Evolutionary conservation across 441 rosid species (phyloP), one percentile per base, ranked within the genome.

Genomic region (Populus hybrid): DNA sequence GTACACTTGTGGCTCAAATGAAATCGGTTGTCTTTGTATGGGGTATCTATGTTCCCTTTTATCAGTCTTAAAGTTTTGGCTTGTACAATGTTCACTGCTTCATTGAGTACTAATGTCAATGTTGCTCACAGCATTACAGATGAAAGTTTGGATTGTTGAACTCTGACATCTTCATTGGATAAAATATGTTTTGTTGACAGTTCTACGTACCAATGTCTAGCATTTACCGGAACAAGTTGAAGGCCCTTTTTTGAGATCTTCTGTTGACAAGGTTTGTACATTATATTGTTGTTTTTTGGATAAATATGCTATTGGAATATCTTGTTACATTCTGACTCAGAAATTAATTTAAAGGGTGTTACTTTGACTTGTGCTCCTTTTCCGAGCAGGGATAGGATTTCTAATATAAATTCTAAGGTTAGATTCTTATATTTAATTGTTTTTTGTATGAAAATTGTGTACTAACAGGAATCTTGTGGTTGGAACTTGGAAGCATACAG

Each of bases 1-100:
- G 26, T 91, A 89, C 81, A 85, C 96, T 1, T 96, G 96, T 95
- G 98, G 99, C 24, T 88, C 93, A 71, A 94, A 96, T 78, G 98
- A 96, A 84, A 96, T 93, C 83, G 98, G 99, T 73, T 96, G 98
- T 86, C 98, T 96, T 73, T 98, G 99, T 76, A 83, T 86, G 68
- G 92, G 97, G 98, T 96, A 91, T 71, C 75, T 76, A 63, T 53
- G 56, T 63, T 64, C 14, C 36, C 28, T 20, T 67, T 64, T 38
- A 35, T 16, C 24, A 35, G 38, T 0, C 21, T 77, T 67, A 35
- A 38, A 63, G 65, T 59, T 69, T 80, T 38, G 72, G 53, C 75
- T 75, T 31, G 23, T 69, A 68, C 63, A 74, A 64, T 23, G 28
- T 64, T 80, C 29, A 28, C 72, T 29, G 56, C 65, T 56, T 66